These are phyloP conservation scores for Cyclotella sp. DNA, from an alignment of 108 stramenopile species.

Conservation along the genomic window DNA sequence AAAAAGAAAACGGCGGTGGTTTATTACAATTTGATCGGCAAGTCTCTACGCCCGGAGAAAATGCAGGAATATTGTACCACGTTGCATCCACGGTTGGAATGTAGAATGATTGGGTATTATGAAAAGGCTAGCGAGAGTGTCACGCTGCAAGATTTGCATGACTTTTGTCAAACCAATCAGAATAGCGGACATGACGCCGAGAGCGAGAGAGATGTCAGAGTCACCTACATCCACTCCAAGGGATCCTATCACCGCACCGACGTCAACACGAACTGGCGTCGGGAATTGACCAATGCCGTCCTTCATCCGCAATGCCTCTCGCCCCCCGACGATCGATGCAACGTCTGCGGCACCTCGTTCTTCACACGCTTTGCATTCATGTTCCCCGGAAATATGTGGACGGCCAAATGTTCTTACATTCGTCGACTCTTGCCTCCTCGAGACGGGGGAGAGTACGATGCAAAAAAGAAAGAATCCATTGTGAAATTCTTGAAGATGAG, in stretches of 20 bases:
- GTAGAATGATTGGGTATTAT: slow-evolving; percentile 38
- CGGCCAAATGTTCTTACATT: slow-evolving; percentile 58
- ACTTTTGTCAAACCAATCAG: slow-evolving; percentile 32
- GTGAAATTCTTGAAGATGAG: slow-evolving; percentile 46
- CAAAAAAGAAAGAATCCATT: slow-evolving; percentile 34
- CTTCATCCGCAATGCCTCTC: slow-evolving; percentile 44
- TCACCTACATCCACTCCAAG: slow-evolving; percentile 51
- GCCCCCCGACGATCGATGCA: slow-evolving; percentile 51
- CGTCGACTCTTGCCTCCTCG: slow-evolving; percentile 48
- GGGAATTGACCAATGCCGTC: slow-evolving; percentile 45
- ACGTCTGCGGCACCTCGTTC: slow-evolving; percentile 55
- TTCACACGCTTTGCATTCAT: slow-evolving; percentile 56
- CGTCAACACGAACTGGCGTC: slow-evolving; percentile 46
- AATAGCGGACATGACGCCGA: slow-evolving; percentile 8
- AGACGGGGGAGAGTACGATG: slow-evolving; percentile 50
- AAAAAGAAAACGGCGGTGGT: slow-evolving; percentile 25
- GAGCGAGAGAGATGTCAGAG: slow-evolving; percentile 13
- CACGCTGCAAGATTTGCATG: slow-evolving; percentile 39
- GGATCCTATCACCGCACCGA: slow-evolving; percentile 48
- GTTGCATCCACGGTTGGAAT: slow-evolving; percentile 29
- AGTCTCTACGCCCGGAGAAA: slow-evolving; percentile 27
- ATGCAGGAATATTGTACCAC: slow-evolving; percentile 32
- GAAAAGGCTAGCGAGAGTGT: slow-evolving; percentile 43
- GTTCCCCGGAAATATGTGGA: slow-evolving; percentile 63
- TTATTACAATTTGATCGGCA: slow-evolving; percentile 53